Percentiles rank a stretch among this genome's conserved stretches.
phyloP scores from a whole-genome alignment of 2,329 filamentous ascomycete genomes.

The Phoma sp. region DNA sequence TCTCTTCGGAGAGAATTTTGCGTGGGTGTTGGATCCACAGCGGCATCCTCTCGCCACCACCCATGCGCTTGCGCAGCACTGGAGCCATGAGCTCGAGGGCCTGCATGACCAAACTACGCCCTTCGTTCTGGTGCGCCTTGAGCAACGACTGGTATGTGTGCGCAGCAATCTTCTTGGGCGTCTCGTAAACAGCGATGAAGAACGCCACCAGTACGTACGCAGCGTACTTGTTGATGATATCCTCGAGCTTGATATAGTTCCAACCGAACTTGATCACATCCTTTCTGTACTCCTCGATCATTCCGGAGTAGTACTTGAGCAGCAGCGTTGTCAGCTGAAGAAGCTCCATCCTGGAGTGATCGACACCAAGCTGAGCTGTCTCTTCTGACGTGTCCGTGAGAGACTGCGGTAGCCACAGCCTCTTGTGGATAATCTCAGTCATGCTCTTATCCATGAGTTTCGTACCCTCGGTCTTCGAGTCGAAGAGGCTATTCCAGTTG shows the following conservation, averaged over 20 bases:
- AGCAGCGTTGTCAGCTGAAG: constrained; percentile 93
- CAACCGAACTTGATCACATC: constrained; percentile 99
- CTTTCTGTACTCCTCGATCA: constrained; percentile 89
- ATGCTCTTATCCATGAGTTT: constrained; percentile 84
- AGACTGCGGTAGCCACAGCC: constrained; percentile 87
- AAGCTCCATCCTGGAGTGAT: constrained; percentile 94
- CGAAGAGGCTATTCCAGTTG: constrained; percentile 67
- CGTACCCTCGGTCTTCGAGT: constrained; percentile 62
- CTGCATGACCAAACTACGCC: constrained; percentile 88
- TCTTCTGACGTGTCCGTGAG: constrained; percentile 84
- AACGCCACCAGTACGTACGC: constrained; percentile 97
- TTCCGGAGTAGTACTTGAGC: constrained; percentile 90
- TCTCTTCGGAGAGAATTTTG: constrained; percentile 91
- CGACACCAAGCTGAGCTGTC: constrained; percentile 81
- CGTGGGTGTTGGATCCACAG: constrained; percentile 90
- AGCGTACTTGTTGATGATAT: constrained; percentile 98
- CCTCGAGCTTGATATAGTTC: constrained; percentile 95
- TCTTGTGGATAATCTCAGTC: constrained; percentile 88
- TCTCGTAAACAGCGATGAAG: constrained; percentile 97
- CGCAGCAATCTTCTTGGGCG: constrained; percentile 91
- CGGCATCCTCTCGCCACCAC: constrained; percentile 73
- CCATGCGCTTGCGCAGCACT: constrained; percentile 84
- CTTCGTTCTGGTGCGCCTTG: constrained; percentile 94
- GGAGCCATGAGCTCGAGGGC: constrained; percentile 95
- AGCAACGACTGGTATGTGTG: constrained; percentile 93